Conservation (phyloP, 805 yeast species). For the Yamadazyma sp. region DNA sequence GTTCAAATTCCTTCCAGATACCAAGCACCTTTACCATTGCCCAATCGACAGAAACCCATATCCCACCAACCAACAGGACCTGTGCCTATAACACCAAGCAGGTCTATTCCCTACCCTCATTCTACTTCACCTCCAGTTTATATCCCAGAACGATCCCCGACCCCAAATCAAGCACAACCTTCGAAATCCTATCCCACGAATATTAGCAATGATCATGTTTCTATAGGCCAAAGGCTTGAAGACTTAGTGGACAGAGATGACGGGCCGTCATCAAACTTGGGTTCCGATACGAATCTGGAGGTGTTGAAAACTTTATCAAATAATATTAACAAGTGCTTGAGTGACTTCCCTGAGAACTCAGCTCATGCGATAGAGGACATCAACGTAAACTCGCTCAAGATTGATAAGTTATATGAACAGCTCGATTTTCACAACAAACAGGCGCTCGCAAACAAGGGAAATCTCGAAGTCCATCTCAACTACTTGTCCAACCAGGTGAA, state of each 20-base stretch:
- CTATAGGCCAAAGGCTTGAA: too few species aligned
- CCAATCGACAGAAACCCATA: too few species aligned
- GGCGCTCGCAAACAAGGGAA: slow-evolving; percentile 35
- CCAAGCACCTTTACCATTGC: slow-evolving; percentile 33
- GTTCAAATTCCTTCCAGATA: slow-evolving; percentile 21
- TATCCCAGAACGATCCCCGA: too few species aligned
- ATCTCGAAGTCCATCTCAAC: slow-evolving; percentile 28
- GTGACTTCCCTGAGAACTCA: slow-evolving; percentile 18
- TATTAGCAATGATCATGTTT: neutral
- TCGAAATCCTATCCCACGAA: too few species aligned
- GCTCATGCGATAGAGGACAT: slow-evolving; percentile 18
- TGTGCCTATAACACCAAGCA: too few species aligned
- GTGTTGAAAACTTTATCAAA: neutral
- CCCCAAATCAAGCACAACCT: too few species aligned
- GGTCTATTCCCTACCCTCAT: too few species aligned
- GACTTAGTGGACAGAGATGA: slow-evolving; percentile 23
- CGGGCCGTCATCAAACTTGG: slow-evolving; percentile 1
- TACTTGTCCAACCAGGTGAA: slow-evolving; percentile 29
- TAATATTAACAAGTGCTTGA: slow-evolving; percentile 10
- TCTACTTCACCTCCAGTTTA: too few species aligned
- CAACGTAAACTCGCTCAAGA: slow-evolving; percentile 19
- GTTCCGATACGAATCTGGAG: neutral
- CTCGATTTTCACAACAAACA: slow-evolving; percentile 34
- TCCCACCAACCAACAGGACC: too few species aligned
- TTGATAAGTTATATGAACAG: slow-evolving; percentile 31